Evolutionary conservation across 1,139 yeast species (phyloP), one percentile per base, ranked within the genome.

Genomic region (Yamadazyma sp.): DNA sequence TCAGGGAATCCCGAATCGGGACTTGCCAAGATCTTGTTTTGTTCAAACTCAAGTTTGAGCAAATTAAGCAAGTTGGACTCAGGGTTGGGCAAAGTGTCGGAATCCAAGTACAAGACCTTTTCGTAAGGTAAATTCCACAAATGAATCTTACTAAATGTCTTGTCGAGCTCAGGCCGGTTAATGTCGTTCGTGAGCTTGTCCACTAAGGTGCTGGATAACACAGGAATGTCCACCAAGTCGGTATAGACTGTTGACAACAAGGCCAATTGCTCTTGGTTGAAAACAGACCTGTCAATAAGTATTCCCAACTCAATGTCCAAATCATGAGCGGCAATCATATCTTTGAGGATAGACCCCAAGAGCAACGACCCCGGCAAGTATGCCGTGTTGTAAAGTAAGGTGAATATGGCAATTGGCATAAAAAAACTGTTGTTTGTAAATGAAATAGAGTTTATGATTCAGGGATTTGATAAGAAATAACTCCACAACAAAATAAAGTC

Each of bases 1-100:
- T 92, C 97, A 1, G 97, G 97, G 82, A 96, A 92, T 13, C 97
- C 97, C 20, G 83, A 73, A 62, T 92, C 97, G 0, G 97, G 94
- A n/a, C 87, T 73, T 0, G 97, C 97, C 32, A 73, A 64, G 12
- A 84, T 70, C 42, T 73, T 69, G 28, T 61, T 54, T 13, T 54
- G 48, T 1, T 61, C 64, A 33, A 70, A 59, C 6, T 64, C 64
- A 32, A 70, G 51, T 33, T 43, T 51, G 41, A 61, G 55, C 35
- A 59, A 59, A 42, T 59, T 67, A 25, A 55, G 51, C 33, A 49
- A 62, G 49, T 38, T 62, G 51, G 51, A 65, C 67, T 30, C 73
- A 46, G 40, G 43, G 16, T 45, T 41, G 1, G 95, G 88, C 37
- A 89, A 66, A 3, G 89, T 80, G 57, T 92, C 97, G 3, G 89